These are phyloP conservation scores for Exophiala spinifera DNA, from an alignment of 2,329 filamentous ascomycete species.

Conservation along the genomic window DNA sequence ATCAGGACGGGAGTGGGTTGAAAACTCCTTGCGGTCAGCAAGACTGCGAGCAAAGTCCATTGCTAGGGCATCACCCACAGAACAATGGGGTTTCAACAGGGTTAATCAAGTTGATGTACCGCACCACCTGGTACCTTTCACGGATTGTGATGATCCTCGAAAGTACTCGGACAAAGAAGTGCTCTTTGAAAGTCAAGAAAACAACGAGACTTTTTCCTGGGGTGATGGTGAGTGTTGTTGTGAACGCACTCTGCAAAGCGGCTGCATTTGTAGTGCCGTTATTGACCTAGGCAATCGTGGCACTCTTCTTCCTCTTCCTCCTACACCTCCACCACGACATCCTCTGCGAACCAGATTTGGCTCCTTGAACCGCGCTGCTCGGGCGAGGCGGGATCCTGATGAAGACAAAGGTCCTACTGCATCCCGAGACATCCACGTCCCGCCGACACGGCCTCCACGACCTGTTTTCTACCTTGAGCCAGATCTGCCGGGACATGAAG, in stretches of 20 bases:
- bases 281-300: no score
- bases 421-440: not conserved
- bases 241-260: not conserved
- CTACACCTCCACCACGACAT: not conserved
- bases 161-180: slow-evolving; percentile 4
- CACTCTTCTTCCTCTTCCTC: not conserved
- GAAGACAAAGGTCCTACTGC: not conserved
- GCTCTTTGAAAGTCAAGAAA: not conserved
- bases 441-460: not conserved
- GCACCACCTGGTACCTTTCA: not conserved
- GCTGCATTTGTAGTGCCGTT: not conserved
- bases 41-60: slow-evolving; percentile 45
- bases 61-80: not conserved
- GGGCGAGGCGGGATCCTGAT: no score
- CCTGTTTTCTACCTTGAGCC: slow-evolving; percentile 41
- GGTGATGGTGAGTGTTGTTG: slow-evolving; percentile 4
- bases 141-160: not conserved
- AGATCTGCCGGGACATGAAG: slow-evolving; percentile 42
- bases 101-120: not conserved
- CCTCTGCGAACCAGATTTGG: not conserved
- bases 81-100: not conserved
- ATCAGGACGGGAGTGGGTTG: slow-evolving; percentile 35
- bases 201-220: not conserved
- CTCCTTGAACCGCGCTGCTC: not conserved
- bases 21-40: slow-evolving; percentile 44